Evolutionary conservation across 768 basidiomycete species (phyloP).

Genomic region (Suillus luteus): DNA sequence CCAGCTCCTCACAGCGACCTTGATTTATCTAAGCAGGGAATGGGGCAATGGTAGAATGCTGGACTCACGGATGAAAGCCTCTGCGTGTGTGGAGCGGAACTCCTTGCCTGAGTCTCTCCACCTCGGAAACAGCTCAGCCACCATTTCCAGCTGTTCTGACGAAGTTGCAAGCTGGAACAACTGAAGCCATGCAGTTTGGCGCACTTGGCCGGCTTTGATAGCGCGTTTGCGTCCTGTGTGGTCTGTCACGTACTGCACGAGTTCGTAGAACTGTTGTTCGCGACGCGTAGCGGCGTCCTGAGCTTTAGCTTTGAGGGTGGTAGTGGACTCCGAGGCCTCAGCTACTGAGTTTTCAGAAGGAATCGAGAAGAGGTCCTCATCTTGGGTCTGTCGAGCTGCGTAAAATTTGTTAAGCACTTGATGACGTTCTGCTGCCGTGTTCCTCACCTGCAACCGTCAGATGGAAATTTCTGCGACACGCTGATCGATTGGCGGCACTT

Average conservation of each 20-base stretch:
- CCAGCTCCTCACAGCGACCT: conserved; percentile 67
- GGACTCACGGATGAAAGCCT: conserved; percentile 57
- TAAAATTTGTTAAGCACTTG: conserved; percentile 1
- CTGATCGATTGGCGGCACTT: background rate
- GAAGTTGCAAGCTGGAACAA: conserved; percentile 53
- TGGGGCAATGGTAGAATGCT: background rate
- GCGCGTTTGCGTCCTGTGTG: conserved; percentile 32
- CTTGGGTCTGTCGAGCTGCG: conserved; percentile 21
- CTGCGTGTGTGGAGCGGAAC: conserved; percentile 43
- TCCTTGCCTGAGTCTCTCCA: conserved; percentile 49
- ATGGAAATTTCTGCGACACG: background rate
- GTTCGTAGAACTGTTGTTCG: conserved; percentile 25
- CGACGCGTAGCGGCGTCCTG: conserved; percentile 13
- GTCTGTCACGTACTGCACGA: conserved; percentile 30
- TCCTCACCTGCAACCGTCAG: conserved; percentile 5
- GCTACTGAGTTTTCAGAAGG: conserved; percentile 7
- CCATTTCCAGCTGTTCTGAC: conserved; percentile 48
- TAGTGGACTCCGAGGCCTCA: background rate
- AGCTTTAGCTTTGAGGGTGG: background rate
- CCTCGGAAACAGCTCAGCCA: conserved; percentile 48
- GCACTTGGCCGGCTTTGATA: conserved; percentile 38
- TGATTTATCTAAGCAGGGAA: background rate
- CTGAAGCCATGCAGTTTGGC: conserved; percentile 50
- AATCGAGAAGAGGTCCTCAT: conserved; percentile 19
- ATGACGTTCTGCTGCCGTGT: background rate